These are phyloP conservation scores for Phyllosticta paracitricarpa DNA, from an alignment of 2,329 filamentous ascomycete genomes.

Conservation along the genomic window DNA sequence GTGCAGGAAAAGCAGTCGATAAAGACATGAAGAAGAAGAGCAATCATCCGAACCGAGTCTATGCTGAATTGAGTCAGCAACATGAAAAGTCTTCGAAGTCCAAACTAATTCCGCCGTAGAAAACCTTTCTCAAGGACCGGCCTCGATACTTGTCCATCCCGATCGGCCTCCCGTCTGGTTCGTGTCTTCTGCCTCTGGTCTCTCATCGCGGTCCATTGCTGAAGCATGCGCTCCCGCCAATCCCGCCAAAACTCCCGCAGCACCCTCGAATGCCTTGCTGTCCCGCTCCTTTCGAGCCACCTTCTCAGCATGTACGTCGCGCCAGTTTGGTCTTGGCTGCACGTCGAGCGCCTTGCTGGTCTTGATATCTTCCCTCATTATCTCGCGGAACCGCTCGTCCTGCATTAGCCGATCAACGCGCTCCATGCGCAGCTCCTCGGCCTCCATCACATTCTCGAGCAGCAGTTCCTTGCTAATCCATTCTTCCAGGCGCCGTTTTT, in stretches of 20 bases:
- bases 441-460: constrained; percentile 65
- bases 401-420: constrained; percentile 25
- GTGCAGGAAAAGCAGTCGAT: too few species aligned
- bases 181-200: background rate
- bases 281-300: background rate
- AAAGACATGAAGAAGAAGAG: too few species aligned
- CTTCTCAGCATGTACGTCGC: background rate
- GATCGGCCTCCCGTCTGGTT: background rate
- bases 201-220: background rate
- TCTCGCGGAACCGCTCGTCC: constrained; percentile 21
- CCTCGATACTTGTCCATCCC: background rate
- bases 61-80: background rate
- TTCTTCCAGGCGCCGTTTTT: constrained; percentile 57
- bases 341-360: background rate
- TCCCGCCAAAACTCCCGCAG: background rate
- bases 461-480: constrained; percentile 74
- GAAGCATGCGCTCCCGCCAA: background rate
- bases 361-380: constrained; percentile 27
- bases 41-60: background rate
- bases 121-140: background rate
- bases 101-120: background rate
- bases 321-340: constrained; percentile 1
- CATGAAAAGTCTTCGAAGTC: background rate
- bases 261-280: background rate
- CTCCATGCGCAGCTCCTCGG: constrained; percentile 43